Conservation (phyloP, 257 asterid genomes). For the Ballota nigra region DNA sequence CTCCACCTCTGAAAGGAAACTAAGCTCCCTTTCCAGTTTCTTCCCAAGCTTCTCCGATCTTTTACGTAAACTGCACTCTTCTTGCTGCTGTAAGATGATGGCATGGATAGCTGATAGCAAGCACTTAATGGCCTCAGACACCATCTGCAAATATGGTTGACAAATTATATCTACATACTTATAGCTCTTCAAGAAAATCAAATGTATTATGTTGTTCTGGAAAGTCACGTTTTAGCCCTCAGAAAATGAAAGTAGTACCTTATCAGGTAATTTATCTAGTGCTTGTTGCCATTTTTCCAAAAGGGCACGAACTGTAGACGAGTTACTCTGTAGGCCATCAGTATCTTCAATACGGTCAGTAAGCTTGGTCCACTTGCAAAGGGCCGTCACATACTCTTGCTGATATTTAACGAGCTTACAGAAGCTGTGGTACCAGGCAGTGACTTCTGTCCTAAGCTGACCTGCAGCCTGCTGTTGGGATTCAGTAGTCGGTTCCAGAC, state of each 20-base stretch:
- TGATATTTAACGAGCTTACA: conserved; percentile 63
- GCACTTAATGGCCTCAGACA: conserved; percentile 63
- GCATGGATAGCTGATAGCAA: conserved; percentile 51
- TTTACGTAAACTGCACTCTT: conserved; percentile 46
- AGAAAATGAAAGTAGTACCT: conserved; percentile 38
- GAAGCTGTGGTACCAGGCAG: conserved; percentile 65
- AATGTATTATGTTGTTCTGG: background rate
- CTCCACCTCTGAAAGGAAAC: conserved; percentile 56
- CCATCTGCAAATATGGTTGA: conserved; percentile 44
- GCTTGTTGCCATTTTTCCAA: conserved; percentile 55
- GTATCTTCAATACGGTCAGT: conserved; percentile 36
- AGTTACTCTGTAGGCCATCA: conserved; percentile 28
- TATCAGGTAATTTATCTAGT: conserved; percentile 61
- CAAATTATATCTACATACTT: background rate
- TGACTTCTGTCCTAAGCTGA: conserved; percentile 76
- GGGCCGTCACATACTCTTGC: conserved; percentile 53
- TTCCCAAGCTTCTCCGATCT: conserved; percentile 58
- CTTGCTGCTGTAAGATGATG: conserved; percentile 66
- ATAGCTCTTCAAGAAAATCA: background rate
- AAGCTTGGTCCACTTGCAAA: conserved; percentile 61
- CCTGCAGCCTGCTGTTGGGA: conserved; percentile 68
- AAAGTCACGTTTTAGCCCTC: background rate
- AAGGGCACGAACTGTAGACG: conserved; percentile 36
- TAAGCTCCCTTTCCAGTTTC: conserved; percentile 51
- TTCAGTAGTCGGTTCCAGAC: conserved; percentile 53